Evolutionary conservation across 2,329 filamentous ascomycete species (phyloP), one percentile per base, ranked within the genome.

Genomic region (Colletotrichum melonis): DNA sequence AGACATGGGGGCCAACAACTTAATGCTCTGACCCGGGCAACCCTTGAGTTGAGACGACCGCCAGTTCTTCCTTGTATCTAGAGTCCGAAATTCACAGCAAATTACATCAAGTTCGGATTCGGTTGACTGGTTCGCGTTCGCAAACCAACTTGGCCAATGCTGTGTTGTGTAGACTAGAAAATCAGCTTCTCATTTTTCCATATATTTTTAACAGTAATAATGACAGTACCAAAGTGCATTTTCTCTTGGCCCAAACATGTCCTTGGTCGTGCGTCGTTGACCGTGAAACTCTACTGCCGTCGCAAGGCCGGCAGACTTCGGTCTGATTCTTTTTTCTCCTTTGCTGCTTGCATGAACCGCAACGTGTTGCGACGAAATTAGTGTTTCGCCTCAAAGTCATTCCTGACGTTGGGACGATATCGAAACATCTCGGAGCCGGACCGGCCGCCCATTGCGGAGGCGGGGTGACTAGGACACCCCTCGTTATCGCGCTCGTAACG

Each of bases 181-280:
- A 70, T 73, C 60, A 69, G 70, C 55, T 73, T 60, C 62, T 69
- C 38, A 19, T 14, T 69, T 69, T 60, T 35, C 46, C 32, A 69
- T 65, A 69, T 58, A 63, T 60, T 60, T 59, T 63, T 55, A 69
- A 26, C 60, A 64, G 24, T 73, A 73, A 70, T 73, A 65, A 69
- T 73, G 60, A 65, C 60, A 12, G 59, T 64, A 72, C 65, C 52
- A 63, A 63, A 63, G 69, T 69, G 69, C 65, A 49, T 42, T 6
- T n/a, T 11, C 30, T 52, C 38, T 24, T 72, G 35, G 35, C 52
- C 65, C 52, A 52, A 26, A 30, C 24, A 54, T 64, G 59, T 28
- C 60, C 7, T 22, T 56, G 46, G 22, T 24, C 16, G 54, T 46
- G 26, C 26, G 49, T 35, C 24, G 63, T 57, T 26, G 28, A 30